Percentiles rank a stretch among this genome's conserved stretches.
Evolutionary conservation across 1,139 yeast genomes (phyloP).

Genomic region (Yamadazyma membranifaciens): DNA sequence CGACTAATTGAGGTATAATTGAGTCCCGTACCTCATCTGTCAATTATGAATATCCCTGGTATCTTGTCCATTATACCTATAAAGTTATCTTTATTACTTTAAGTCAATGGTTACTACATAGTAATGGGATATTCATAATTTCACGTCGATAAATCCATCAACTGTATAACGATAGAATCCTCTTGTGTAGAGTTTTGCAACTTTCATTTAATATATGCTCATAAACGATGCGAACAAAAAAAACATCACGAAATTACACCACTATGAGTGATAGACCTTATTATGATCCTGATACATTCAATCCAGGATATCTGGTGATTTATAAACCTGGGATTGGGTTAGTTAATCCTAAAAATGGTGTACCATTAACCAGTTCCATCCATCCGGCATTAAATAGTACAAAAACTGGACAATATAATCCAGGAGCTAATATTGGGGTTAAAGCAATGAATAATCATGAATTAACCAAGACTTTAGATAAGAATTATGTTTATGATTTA

Average conservation of each 20-base stretch:
- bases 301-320: slow-evolving; percentile 63
- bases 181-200: too few species aligned
- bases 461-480: slow-evolving; percentile 20
- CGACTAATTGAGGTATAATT: background rate
- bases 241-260: slow-evolving; percentile 1
- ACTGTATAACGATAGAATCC: too few species aligned
- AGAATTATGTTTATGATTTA: slow-evolving; percentile 58
- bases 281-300: slow-evolving; percentile 67
- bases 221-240: slow-evolving; percentile 3
- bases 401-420: slow-evolving; percentile 14
- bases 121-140: too few species aligned
- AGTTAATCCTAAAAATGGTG: slow-evolving; percentile 38
- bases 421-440: slow-evolving; percentile 18
- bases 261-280: slow-evolving; percentile 53
- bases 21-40: too few species aligned
- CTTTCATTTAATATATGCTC: too few species aligned
- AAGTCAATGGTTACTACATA: too few species aligned
- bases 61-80: too few species aligned
- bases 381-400: slow-evolving; percentile 16
- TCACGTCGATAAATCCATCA: too few species aligned
- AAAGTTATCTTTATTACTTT: too few species aligned
- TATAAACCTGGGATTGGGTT: slow-evolving; percentile 63
- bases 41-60: too few species aligned
- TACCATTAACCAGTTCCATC: slow-evolving; percentile 26
- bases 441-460: slow-evolving; percentile 7